Conservation (phyloP, 139 green algal genomes). For the Yamagishiella unicocca region DNA sequence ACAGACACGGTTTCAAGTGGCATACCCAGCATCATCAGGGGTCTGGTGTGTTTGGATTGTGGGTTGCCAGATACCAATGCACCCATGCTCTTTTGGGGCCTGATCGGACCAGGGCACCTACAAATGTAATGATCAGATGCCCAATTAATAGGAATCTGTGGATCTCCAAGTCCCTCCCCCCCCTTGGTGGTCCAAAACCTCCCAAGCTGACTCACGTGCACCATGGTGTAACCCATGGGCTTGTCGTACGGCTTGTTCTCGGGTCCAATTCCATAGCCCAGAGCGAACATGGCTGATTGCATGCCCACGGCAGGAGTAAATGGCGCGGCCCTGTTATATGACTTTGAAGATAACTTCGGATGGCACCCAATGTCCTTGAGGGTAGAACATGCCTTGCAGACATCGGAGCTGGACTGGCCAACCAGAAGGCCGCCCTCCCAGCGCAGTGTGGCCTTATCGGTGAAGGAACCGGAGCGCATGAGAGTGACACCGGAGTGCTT, state of each 20-base stretch:
- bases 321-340: slow-evolving; percentile 56
- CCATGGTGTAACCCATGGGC: slow-evolving; percentile 58
- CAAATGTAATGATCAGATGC: too few relatives aligned
- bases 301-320: slow-evolving; percentile 56
- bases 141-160: too few relatives aligned
- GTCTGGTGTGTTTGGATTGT: too few relatives aligned
- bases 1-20: too few relatives aligned
- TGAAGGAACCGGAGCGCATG: slow-evolving; percentile 46
- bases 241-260: slow-evolving; percentile 71
- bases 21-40: too few relatives aligned
- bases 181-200: too few relatives aligned
- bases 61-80: too few relatives aligned
- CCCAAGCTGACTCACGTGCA: slow-evolving; percentile 53
- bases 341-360: slow-evolving; percentile 50
- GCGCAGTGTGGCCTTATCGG: not conserved
- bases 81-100: too few relatives aligned
- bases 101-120: too few relatives aligned
- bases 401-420: slow-evolving; percentile 45
- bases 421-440: slow-evolving; percentile 53
- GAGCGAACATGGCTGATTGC: slow-evolving; percentile 55
- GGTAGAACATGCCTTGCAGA: slow-evolving; percentile 51
- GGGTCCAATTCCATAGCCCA: slow-evolving; percentile 61
- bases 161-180: too few relatives aligned
- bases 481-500: slow-evolving; percentile 63
- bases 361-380: slow-evolving; percentile 56